Conservation (phyloP, 768 basidiomycete genomes). For the Lactarius pseudohatsudake region DNA sequence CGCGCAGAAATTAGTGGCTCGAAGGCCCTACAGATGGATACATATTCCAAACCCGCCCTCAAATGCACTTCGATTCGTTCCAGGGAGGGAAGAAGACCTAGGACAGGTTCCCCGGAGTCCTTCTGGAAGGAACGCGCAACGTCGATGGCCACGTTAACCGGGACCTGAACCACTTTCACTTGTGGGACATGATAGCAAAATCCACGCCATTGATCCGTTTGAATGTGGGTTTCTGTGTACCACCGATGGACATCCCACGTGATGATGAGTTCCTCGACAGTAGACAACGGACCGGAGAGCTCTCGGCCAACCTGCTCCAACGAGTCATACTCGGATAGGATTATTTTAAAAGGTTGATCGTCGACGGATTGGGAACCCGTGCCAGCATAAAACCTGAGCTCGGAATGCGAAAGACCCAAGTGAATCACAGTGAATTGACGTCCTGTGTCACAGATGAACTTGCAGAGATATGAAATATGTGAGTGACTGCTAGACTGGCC, state of each 20-base stretch:
- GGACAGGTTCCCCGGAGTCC: too few relatives aligned
- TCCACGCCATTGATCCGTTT: background rate
- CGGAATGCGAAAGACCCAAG: background rate
- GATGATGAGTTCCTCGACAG: constrained; percentile 3
- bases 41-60: background rate
- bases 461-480: too few relatives aligned
- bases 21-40: background rate
- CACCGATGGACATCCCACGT: background rate
- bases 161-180: background rate
- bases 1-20: background rate
- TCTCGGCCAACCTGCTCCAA: background rate
- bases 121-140: background rate
- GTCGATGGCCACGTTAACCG: fast-evolving
- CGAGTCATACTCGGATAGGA: too few relatives aligned
- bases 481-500: too few relatives aligned
- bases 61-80: background rate
- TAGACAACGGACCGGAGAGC: background rate
- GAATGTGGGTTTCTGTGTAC: background rate
- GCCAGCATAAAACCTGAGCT: background rate
- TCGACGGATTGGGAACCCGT: background rate
- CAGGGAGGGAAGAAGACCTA: background rate
- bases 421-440: too few relatives aligned
- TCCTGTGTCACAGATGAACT: background rate
- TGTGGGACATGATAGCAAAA: background rate
- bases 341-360: background rate